Conservation (phyloP, 371 early-diverging fungal species). For the Rhizopus sp. region DNA sequence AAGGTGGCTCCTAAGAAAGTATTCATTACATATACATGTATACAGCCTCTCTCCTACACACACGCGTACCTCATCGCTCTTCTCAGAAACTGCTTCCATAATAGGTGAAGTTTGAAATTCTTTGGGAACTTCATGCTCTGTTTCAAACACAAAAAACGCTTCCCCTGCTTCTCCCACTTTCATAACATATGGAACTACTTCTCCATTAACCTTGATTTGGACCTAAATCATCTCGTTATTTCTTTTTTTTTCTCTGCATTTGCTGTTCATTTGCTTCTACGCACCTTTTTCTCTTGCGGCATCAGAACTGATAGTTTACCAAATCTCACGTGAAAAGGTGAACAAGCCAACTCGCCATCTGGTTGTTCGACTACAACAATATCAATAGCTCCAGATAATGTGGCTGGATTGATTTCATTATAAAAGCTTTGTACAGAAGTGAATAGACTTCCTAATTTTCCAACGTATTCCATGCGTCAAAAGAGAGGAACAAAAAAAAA, state of each 20-base stretch:
- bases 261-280: neutral
- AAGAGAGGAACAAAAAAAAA: conserved; percentile 8
- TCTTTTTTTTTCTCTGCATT: conserved; percentile 10
- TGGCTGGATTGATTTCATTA: conserved; percentile 97
- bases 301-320: conserved; percentile 93
- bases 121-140: conserved; percentile 82
- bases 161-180: conserved; percentile 99
- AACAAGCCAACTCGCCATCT: conserved; percentile 83
- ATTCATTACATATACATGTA: neutral
- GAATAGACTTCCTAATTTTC: conserved; percentile 46
- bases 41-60: neutral
- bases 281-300: conserved; percentile 84
- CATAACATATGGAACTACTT: conserved; percentile 80
- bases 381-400: conserved; percentile 98
- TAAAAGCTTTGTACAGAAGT: conserved; percentile 92
- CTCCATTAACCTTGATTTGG: conserved; percentile 89
- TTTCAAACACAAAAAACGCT: conserved; percentile 96
- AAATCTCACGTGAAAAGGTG: conserved; percentile 99
- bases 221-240: conserved; percentile 53
- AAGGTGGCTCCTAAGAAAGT: conserved; percentile 40
- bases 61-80: conserved; percentile 36
- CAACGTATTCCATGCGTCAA: conserved; percentile 44
- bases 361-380: conserved; percentile 91
- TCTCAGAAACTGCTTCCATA: conserved; percentile 58
- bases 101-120: conserved; percentile 93